These are phyloP conservation scores for Flaveria linearis DNA, from an alignment of 129 eudicot genomes.

Conservation along the genomic window DNA sequence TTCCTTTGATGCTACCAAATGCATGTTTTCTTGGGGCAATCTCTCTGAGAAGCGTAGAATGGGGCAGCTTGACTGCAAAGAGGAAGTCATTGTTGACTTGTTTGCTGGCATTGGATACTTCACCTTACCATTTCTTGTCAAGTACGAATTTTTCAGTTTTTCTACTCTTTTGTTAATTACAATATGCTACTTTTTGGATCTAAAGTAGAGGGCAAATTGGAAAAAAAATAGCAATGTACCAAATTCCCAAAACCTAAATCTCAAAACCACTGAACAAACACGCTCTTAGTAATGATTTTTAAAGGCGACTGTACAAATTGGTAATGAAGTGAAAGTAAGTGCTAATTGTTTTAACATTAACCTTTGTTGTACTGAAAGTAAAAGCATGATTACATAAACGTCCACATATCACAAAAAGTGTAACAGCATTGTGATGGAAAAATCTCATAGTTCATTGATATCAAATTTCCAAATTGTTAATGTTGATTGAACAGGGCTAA, in stretches of 20 bases:
- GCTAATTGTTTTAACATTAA: not conserved
- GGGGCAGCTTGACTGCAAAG: slow-evolving; percentile 71
- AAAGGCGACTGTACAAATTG: not conserved
- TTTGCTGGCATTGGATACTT: slow-evolving; percentile 97
- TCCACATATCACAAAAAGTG: not conserved
- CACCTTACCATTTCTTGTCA: slow-evolving; percentile 83
- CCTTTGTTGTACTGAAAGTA: slow-evolving; percentile 6
- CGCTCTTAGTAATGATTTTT: not conserved
- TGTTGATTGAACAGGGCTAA: slow-evolving; percentile 59
- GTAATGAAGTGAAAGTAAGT: not conserved
- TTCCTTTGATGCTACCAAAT: slow-evolving; percentile 95
- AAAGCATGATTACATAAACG: not conserved
- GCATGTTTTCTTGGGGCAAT: slow-evolving; percentile 99
- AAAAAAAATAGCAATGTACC: not conserved
- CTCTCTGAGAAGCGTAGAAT: slow-evolving; percentile 95
- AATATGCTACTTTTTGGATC: slow-evolving; percentile 2
- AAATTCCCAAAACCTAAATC: not conserved
- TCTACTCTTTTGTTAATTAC: slow-evolving; percentile 13
- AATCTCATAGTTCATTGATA: not conserved
- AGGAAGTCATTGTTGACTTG: slow-evolving; percentile 84
- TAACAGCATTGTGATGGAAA: not conserved
- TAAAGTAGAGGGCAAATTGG: not conserved
- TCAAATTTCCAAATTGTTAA: not conserved
- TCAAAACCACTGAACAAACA: not conserved
- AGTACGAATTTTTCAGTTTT: slow-evolving; percentile 38